Evolutionary conservation across 2,329 filamentous ascomycete genomes (phyloP), one percentile per base, ranked within the genome.

Genomic region (Aspergillus spinulosporus): DNA sequence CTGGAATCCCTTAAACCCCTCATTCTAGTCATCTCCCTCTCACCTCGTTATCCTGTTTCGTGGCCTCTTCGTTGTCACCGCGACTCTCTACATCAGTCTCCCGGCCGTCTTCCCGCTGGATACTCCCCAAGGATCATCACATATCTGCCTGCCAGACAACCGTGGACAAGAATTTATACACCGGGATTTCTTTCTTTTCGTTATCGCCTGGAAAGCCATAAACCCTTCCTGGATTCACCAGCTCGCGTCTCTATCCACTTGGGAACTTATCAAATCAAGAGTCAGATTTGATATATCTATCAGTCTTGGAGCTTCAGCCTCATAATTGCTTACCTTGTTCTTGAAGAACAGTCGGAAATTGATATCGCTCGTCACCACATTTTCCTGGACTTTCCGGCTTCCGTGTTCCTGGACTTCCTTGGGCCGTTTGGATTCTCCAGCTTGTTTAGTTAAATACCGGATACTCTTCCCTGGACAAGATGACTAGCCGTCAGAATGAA

Each of bases 401-500:
- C 60, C 50, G 45, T 56, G 42, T 56, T 48, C 59, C 49, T 58
- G 62, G 61, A 59, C 61, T 59, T 57, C 51, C 59, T 63, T 62
- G 66, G 66, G 63, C 63, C 64, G 62, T 55, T 67, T 66, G 65
- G 64, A 69, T 54, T 64, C 62, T 60, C 65, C 67, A 57, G 57
- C 51, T 59, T 55, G 59, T 58, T 52, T 62, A 59, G 49, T 54
- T 59, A 64, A 64, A 64, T 59, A 65, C 59, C 49, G 65, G 65
- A 59, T 52, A 53, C 59, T 61, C 54, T 46, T 62, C 58, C 65
- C 61, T 64, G 62, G 64, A 67, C 67, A 73, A 62, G 63, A 76
- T 76, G 73, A 72, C 72, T 65, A 70, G 70, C 67, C 73, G 69
- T 68, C 74, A 88, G 72, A 90, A 90, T 74, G 88, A 91, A 76